Evolutionary conservation across 768 basidiomycete species (phyloP), one percentile per base, ranked within the genome.

Genomic region (Hygrocybe punicea): DNA sequence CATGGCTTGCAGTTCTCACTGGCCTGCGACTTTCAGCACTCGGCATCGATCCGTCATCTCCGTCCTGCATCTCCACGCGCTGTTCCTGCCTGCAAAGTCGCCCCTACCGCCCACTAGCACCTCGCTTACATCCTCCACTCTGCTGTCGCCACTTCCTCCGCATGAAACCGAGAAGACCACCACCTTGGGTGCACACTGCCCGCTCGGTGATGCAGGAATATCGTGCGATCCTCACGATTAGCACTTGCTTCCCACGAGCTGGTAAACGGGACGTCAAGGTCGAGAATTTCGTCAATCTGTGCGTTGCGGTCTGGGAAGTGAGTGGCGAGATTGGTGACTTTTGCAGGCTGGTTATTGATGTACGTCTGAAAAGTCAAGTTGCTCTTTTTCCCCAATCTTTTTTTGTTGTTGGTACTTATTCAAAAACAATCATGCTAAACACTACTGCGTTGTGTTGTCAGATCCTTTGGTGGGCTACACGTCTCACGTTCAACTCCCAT

Each of bases 381-480:
- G n/a, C n/a, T n/a, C n/a, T n/a, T n/a, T n/a, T n/a, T n/a, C n/a
- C n/a, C n/a, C n/a, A n/a, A n/a, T n/a, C n/a, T n/a, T n/a, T n/a
- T n/a, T n/a, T n/a, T n/a, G n/a, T n/a, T 21, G 55, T 39, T 13
- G 47, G 53, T 59, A 44, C 23, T 49, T 36, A 58, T 47, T 50
- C 19, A 50, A 17, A 11, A 25, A n/a, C n/a, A n/a, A 53, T 29
- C 36, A 16, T 24, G 29, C 19, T 29, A 25, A 52, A 33, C 57
- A 47, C 55, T 40, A 44, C 49, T 24, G 59, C 36, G 24, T 29
- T 29, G 17, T 23, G 5, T 52, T 40, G 47, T 34, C 69, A 91
- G 89, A 81, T 93, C 19, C 79, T 98, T 1, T 96, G 93, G 89
- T 94, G 93, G 93, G 89, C 93, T 1, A 94, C 93, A 7, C 85